Conservation (phyloP, 2,329 filamentous ascomycete species). For the Colletotrichum agaves region DNA sequence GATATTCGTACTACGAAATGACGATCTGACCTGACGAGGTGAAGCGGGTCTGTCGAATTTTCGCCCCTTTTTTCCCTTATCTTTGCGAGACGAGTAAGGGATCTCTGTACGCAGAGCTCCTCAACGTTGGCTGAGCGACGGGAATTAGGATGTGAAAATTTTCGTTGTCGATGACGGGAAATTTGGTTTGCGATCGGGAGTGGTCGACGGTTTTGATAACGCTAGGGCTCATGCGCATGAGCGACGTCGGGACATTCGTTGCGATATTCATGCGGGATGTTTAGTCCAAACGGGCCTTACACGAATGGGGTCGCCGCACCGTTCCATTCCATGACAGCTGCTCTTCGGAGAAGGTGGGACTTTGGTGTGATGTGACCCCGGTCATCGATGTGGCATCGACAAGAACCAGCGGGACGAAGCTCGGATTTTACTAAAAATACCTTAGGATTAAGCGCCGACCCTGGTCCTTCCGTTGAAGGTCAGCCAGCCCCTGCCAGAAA, state of each 20-base stretch:
- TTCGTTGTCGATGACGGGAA: not conserved
- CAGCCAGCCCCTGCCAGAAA: constrained; percentile 17
- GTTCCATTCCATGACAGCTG: constrained; percentile 22
- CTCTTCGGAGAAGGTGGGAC: not conserved
- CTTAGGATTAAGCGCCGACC: constrained; percentile 34
- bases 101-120: not conserved
- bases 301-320: constrained; percentile 35
- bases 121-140: not conserved
- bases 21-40: not conserved
- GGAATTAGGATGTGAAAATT: constrained; percentile 15
- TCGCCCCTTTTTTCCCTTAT: not conserved
- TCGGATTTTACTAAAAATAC: constrained; percentile 32
- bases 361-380: constrained; percentile 6
- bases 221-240: constrained; percentile 13
- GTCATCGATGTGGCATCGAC: constrained; percentile 17
- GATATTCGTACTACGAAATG: constrained; percentile 2
- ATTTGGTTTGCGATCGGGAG: not conserved
- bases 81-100: not conserved
- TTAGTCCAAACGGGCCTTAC: constrained; percentile 29
- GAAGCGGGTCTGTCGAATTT: not conserved
- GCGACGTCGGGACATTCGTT: constrained; percentile 18
- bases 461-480: constrained; percentile 17
- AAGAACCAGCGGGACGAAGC: constrained; percentile 8
- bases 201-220: not conserved
- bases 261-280: constrained; percentile 13